Evolutionary conservation across 768 basidiomycete species (phyloP), one percentile per base, ranked within the genome.

Genomic region (Amanita fuliginea): DNA sequence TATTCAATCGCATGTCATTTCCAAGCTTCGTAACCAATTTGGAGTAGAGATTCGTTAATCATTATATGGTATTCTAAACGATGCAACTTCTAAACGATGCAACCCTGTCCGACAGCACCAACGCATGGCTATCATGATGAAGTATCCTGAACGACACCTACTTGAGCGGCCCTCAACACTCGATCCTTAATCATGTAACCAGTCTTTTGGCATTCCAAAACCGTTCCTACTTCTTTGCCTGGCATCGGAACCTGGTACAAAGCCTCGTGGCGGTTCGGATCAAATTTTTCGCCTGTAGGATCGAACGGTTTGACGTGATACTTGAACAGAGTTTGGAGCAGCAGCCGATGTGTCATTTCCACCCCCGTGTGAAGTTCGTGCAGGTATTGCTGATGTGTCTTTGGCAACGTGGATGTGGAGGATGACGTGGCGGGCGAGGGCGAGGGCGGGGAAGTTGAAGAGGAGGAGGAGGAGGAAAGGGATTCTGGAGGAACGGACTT

Each of bases 101-200:
- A 36, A 43, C 43, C 53, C 56, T 48, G 51, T 40, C 41, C 51
- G 47, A 53, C 56, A 54, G 59, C 57, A 55, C 54, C 47, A 26
- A 32, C 10, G 18, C 28, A 11, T 19, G 45, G 43, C 43, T 19
- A 32, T 32, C 21, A 47, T 59, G 62, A 67, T 67, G 70, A 69
- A 48, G 64, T 63, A 52, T 86, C 83, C 67, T 91, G 86, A 14
- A 83, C 93, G 22, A 97, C 94, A 50, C 95, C 96, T 51, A 98
- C 96, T 71, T 97, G 92, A 18, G 96, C 93, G 3, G 96, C 91
- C 50, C 96, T 78, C 63, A 99, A 67, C 50, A 94, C 79, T 53
- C 96, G 79, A 56, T 91, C 89, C 69, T 95, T 96, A 70, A 99
- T 92, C 69, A 74, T 90, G 71, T 90, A 98, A 3, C 93, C 94